Base-by-base conservation (phyloP, 2,329 filamentous ascomycete species). In the Gliomastix tumulicola region DNA sequence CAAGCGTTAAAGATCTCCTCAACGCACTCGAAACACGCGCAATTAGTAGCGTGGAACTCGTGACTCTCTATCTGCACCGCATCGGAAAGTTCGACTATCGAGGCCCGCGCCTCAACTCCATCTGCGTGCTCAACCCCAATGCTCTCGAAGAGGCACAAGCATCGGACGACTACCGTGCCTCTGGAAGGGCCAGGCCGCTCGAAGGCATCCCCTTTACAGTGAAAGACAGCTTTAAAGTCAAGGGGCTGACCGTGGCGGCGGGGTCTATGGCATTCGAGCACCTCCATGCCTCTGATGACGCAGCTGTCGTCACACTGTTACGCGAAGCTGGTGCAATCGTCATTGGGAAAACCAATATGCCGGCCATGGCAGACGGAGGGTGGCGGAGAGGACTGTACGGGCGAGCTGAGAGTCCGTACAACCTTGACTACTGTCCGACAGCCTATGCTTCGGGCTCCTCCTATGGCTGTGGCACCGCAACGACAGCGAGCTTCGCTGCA, bases 371-470 rank as follows among this genome's bases (percentile, higher is more conserved):
- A 10, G 66, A 68, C 17, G 73, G 72, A 1, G 74, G 75, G 0
- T 75, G 74, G 63, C 72, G 76, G 40, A 59, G 74, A 7, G 74
- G 74, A 0, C 43, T 72, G 1, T 76, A 75, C 41, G 74, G 74
- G 0, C 60, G 74, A 3, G 69, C 74, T 0, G 72, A 76, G 45
- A 71, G 63, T 18, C 73, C 74, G 0, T 79, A 79, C 44, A 77
- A 76, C 35, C 37, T 48, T 0, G 59, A 67, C 0, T 79, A 71
- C 35, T 54, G 75, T 3, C 62, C 73, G 0, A 71, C 70, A 4
- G 74, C 71, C 0, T 76, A 69, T 46, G 70, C 66, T 0, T 77
- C 74, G 1, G 74, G 74, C 0, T 78, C 73, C 0, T 79, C 74
- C 0, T 76, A 77, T 41, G 74, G 74, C 2, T 68, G 68, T 2